Conservation (phyloP, 257 asterid genomes). For the Misopates orontium region DNA sequence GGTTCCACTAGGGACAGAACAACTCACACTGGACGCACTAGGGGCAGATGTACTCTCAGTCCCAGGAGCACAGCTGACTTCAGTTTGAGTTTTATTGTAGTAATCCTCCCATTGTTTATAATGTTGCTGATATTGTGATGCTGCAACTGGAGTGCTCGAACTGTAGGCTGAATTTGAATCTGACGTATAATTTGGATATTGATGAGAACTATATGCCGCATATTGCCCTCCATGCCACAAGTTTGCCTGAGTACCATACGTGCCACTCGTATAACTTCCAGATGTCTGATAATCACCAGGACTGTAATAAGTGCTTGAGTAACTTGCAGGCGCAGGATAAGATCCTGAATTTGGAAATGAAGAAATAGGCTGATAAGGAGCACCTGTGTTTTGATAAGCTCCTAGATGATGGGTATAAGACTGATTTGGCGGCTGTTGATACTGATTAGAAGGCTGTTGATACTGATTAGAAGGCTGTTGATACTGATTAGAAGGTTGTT, state of each 20-base stretch:
- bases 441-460: conserved; percentile 25
- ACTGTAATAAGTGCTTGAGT: conserved; percentile 98
- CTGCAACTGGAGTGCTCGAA: conserved; percentile 59
- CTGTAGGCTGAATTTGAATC: conserved; percentile 72
- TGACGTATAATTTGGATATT: conserved; percentile 69
- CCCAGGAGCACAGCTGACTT: conserved; percentile 99
- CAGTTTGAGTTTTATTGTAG: conserved; percentile 83
- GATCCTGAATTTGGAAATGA: conserved; percentile 99
- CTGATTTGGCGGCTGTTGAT: conserved; percentile 39
- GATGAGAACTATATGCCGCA: conserved; percentile 64
- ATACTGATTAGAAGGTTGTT: conserved; percentile 18
- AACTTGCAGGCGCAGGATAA: conserved; percentile 98
- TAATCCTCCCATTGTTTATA: conserved; percentile 93
- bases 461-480: conserved; percentile 33
- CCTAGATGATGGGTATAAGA: conserved; percentile 68
- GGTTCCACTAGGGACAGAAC: conserved; percentile 57
- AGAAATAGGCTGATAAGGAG: conserved; percentile 99
- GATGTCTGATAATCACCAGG: conserved; percentile 99
- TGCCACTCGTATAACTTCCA: conserved; percentile 85
- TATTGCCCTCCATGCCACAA: conserved; percentile 86
- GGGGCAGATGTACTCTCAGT: conserved; percentile 78
- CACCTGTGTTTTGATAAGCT: conserved; percentile 98
- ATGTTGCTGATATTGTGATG: conserved; percentile 71
- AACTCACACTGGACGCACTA: conserved; percentile 50
- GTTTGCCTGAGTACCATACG: conserved; percentile 70